Conservation (phyloP, 176 grass and related monocot species). For the Oryza australiensis region DNA sequence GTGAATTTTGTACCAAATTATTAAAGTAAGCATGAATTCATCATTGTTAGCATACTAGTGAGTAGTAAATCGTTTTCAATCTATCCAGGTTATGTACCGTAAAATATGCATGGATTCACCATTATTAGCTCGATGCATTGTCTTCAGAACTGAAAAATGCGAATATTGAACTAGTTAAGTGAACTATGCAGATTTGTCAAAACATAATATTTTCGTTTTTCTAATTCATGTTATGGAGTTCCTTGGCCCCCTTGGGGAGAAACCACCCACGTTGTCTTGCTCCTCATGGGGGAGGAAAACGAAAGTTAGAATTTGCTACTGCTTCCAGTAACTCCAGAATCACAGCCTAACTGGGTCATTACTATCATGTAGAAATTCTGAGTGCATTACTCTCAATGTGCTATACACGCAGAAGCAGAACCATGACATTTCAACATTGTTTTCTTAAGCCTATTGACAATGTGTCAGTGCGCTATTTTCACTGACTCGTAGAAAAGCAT, state of each 20-base stretch:
- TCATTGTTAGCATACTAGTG: neutral
- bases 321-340: neutral
- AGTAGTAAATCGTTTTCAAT: neutral
- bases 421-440: neutral
- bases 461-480: neutral
- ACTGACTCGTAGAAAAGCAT: neutral
- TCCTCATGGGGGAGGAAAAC: neutral
- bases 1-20: neutral
- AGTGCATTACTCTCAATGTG: neutral
- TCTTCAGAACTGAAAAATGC: neutral
- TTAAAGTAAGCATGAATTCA: too few species aligned
- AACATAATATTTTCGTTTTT: neutral
- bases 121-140: neutral
- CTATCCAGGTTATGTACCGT: neutral
- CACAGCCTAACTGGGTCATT: neutral
- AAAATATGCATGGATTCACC: neutral
- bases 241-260: neutral
- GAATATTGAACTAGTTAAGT: neutral
- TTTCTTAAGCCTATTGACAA: neutral
- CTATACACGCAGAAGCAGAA: constrained; percentile 7
- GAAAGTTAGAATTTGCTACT: neutral
- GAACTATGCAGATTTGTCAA: neutral
- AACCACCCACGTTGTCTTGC: neutral
- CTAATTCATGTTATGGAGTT: neutral
- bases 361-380: neutral